These are phyloP conservation scores for Macrotyloma uniflorum DNA, from an alignment of 306 rosid species.

Conservation along the genomic window DNA sequence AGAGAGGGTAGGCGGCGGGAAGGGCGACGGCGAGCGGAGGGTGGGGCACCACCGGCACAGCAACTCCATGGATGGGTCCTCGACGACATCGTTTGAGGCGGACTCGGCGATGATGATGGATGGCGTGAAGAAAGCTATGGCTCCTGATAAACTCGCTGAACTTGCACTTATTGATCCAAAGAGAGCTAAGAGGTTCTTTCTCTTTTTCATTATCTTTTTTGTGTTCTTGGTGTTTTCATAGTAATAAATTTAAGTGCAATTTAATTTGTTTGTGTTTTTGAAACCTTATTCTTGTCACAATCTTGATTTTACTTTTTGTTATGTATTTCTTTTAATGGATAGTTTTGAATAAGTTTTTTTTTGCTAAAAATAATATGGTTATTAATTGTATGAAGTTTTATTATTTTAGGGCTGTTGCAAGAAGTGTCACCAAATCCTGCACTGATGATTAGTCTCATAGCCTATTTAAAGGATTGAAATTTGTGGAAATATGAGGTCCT, in stretches of 20 bases:
- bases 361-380: not conserved
- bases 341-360: not conserved
- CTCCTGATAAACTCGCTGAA: conserved; percentile 90
- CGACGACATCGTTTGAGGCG: conserved; percentile 63
- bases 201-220: too few relatives aligned
- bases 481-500: not conserved
- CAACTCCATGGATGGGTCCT: conserved; percentile 82
- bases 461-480: not conserved
- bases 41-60: conserved; percentile 69
- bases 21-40: conserved; percentile 50
- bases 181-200: conserved; percentile 82
- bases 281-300: not conserved
- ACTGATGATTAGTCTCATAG: too few relatives aligned
- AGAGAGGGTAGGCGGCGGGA: conserved; percentile 39
- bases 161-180: conserved; percentile 92
- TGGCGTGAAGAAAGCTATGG: conserved; percentile 73
- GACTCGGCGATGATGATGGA: conserved; percentile 54
- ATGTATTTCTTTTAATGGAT: not conserved
- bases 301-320: not conserved
- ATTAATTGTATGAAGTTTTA: not conserved
- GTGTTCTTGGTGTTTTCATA: too few relatives aligned
- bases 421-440: too few relatives aligned
- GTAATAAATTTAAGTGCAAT: not conserved
- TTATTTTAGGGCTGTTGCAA: not conserved
- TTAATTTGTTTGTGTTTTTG: not conserved